Percentiles rank a stretch among this genome's conserved stretches.
Conservation (phyloP, 306 rosid genomes). For the apple (Malus domestica) region DNA sequence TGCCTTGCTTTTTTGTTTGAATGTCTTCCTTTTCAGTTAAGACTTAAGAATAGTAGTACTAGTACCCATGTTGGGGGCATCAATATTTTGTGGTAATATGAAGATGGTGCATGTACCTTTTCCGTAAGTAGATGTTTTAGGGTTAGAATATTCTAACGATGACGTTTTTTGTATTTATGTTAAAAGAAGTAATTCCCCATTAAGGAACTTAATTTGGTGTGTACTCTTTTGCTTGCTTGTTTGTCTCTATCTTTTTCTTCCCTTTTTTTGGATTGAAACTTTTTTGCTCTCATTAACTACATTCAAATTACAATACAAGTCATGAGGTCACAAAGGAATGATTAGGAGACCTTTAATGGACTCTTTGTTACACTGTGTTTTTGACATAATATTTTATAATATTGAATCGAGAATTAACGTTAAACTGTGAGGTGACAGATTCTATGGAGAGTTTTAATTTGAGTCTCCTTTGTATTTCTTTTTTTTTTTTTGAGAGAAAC, state of each 20-base stretch:
- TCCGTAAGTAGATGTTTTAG: not conserved
- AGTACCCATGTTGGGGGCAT: not conserved
- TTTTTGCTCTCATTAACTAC: not conserved
- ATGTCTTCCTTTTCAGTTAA: constrained; percentile 8
- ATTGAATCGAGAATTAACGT: too few species aligned
- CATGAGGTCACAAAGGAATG: too few species aligned
- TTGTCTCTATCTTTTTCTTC: constrained; percentile 9
- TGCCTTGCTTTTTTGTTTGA: not conserved
- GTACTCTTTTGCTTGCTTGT: not conserved
- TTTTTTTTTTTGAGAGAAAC: too few species aligned
- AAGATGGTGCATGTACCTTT: not conserved
- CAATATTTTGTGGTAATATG: not conserved
- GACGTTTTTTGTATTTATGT: not conserved
- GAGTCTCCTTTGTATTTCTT: too few species aligned
- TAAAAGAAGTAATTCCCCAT: constrained; percentile 24
- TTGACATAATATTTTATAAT: too few species aligned
- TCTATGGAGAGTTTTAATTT: too few species aligned
- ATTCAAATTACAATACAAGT: not conserved
- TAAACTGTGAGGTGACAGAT: too few species aligned
- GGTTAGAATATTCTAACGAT: not conserved
- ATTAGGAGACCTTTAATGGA: too few species aligned
- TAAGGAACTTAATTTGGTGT: constrained; percentile 15
- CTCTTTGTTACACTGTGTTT: too few species aligned
- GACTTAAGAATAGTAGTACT: not conserved
- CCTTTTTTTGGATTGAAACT: not conserved